Evolutionary conservation across 371 early-diverging fungal genomes (phyloP).

Genomic region (Circinella umbellata): DNA sequence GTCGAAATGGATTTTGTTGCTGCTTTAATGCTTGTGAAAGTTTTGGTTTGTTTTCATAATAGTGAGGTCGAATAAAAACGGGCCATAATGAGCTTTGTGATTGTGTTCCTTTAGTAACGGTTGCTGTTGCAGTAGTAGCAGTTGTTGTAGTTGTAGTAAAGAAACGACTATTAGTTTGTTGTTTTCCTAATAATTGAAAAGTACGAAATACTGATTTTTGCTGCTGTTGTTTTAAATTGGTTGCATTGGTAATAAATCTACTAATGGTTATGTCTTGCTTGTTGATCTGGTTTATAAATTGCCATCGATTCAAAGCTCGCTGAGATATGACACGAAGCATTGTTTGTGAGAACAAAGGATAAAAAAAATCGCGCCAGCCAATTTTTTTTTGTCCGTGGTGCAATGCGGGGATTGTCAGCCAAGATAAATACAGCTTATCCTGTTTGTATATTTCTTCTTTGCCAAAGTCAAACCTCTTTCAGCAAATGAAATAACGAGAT

Average conservation of each 20-base stretch:
- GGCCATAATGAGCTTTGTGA: slow-evolving; percentile 6
- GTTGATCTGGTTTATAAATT: neutral
- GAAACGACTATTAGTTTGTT: neutral
- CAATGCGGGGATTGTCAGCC: no score
- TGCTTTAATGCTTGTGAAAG: slow-evolving; percentile 27
- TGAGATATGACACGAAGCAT: slow-evolving; percentile 4
- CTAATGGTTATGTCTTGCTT: neutral
- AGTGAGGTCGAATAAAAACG: slow-evolving; percentile 39
- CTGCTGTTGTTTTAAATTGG: neutral
- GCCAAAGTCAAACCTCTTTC: no score
- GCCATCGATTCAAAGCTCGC: neutral
- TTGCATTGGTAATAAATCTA: neutral
- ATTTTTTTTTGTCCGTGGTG: no score
- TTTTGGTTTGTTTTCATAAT: slow-evolving; percentile 24
- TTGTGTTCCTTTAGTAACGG: neutral
- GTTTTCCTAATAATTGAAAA: neutral
- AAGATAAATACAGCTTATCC: no score
- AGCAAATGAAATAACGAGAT: no score
- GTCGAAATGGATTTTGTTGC: slow-evolving; percentile 29
- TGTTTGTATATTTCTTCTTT: no score
- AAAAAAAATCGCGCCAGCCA: no score
- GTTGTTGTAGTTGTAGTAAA: neutral
- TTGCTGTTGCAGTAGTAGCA: neutral
- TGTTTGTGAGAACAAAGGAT: no score
- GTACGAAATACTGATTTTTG: neutral